Percentiles rank a stretch among this genome's conserved stretches.
phyloP scores from a whole-genome alignment of 1,284 basidiomycete species.

The Heliocybe sulcata region DNA sequence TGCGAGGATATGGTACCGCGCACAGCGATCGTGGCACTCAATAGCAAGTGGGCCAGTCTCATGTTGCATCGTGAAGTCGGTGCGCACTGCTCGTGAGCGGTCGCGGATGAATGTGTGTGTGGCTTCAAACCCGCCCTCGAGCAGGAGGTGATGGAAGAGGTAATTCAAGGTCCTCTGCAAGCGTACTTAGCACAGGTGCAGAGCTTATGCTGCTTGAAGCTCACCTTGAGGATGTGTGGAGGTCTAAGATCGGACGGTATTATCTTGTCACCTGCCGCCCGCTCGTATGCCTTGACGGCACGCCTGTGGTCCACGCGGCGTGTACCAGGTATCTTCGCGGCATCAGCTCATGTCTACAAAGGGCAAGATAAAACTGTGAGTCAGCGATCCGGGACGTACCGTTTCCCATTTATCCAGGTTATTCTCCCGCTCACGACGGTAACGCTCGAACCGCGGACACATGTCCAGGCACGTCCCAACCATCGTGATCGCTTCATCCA shows the following conservation, averaged over 20 bases:
- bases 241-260: constrained; percentile 92
- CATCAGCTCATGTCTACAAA: constrained; percentile 31
- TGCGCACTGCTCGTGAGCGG: constrained; percentile 84
- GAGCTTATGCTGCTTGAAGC: constrained; percentile 10
- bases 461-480: constrained; percentile 89
- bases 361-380: background rate
- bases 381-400: constrained; percentile 37
- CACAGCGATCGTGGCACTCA: constrained; percentile 90
- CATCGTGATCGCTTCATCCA: constrained; percentile 86
- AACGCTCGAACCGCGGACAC: constrained; percentile 92
- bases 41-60: constrained; percentile 75
- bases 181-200: background rate
- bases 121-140: constrained; percentile 57
- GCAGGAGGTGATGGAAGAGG: constrained; percentile 79
- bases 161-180: constrained; percentile 83
- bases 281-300: constrained; percentile 93
- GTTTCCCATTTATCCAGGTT: constrained; percentile 86
- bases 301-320: constrained; percentile 78
- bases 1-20: constrained; percentile 88
- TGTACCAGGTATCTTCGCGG: constrained; percentile 57
- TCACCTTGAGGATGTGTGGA: constrained; percentile 74
- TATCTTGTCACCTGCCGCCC: constrained; percentile 89
- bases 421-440: constrained; percentile 86
- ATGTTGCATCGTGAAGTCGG: constrained; percentile 94
- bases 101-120: constrained; percentile 89